A percentile compares a stretch with the other conserved stretches of the same genome.
These are phyloP conservation scores for Globisporangium spinosum DNA, from an alignment of 352 stramenopile species.

Conservation along the genomic window DNA sequence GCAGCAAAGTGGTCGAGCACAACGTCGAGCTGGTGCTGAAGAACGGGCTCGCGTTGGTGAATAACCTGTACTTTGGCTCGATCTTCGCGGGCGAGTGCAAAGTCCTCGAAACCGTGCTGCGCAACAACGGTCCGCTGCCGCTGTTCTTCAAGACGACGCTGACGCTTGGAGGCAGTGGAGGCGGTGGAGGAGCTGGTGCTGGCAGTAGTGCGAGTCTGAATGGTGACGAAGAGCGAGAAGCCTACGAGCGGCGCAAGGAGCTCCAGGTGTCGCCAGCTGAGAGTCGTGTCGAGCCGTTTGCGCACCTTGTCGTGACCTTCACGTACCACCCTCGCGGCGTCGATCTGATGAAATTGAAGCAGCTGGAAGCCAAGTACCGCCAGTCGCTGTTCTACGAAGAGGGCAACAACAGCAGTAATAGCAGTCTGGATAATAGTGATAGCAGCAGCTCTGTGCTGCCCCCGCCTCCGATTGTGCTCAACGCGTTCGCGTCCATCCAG, in stretches of 20 bases:
- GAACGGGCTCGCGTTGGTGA: slow-evolving; percentile 40
- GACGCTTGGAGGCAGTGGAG: slow-evolving; percentile 33
- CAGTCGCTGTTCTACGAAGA: slow-evolving; percentile 14
- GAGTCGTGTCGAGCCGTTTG: slow-evolving; percentile 64
- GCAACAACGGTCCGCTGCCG: slow-evolving; percentile 74
- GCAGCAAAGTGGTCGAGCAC: slow-evolving; percentile 77
- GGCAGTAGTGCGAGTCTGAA: background rate
- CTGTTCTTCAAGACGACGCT: slow-evolving; percentile 60
- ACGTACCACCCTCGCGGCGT: slow-evolving; percentile 42
- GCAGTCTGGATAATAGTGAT: background rate
- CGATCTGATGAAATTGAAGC: slow-evolving; percentile 28
- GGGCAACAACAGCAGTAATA: slow-evolving; percentile 13
- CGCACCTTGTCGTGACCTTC: slow-evolving; percentile 39
- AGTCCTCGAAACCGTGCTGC: slow-evolving; percentile 57
- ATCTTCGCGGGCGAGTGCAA: slow-evolving; percentile 62
- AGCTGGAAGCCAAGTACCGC: slow-evolving; percentile 22
- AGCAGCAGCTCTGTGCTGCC: slow-evolving; percentile 12
- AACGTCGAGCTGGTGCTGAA: slow-evolving; percentile 75
- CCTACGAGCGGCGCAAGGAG: slow-evolving; percentile 66
- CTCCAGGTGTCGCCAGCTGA: slow-evolving; percentile 51
- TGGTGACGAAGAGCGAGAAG: slow-evolving; percentile 58
- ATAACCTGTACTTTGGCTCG: slow-evolving; percentile 61
- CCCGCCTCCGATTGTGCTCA: slow-evolving; percentile 32
- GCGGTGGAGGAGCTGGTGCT: slow-evolving; percentile 6
- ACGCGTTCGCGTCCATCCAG: slow-evolving; percentile 69